Conservation (phyloP, 176 grass and related monocot species). For the Raddia distichophylla region DNA sequence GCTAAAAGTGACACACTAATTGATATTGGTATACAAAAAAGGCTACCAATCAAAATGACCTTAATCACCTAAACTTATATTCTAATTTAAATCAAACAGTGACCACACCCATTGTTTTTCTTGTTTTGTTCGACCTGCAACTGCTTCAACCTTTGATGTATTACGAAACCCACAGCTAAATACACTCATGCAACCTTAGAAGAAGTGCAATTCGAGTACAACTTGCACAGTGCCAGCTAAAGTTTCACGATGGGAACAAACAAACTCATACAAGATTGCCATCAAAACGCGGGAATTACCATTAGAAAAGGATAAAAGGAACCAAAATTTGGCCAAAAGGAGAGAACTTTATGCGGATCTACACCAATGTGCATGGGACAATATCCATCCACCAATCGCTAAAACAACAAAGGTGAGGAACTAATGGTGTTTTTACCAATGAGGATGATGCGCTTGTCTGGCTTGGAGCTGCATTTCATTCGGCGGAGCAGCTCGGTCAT, state of each 20-base stretch:
- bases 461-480: constrained; percentile 94
- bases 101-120: background rate
- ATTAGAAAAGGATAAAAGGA: background rate
- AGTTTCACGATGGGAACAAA: background rate
- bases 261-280: background rate
- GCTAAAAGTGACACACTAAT: too few species aligned
- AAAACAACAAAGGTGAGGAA: background rate
- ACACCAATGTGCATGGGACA: background rate
- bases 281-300: background rate
- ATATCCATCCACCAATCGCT: background rate
- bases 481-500: constrained; percentile 94
- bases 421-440: constrained; percentile 42
- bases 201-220: background rate
- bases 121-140: background rate
- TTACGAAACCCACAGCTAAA: background rate
- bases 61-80: background rate
- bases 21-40: background rate
- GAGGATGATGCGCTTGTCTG: constrained; percentile 94
- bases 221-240: background rate
- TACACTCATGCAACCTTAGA: background rate
- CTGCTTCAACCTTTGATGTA: background rate
- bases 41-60: background rate
- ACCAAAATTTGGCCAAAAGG: background rate
- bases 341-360: constrained; percentile 18
- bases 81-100: background rate